Evolutionary conservation across 2,329 filamentous ascomycete species (phyloP).

Genomic region (Periconia macrospinosa): DNA sequence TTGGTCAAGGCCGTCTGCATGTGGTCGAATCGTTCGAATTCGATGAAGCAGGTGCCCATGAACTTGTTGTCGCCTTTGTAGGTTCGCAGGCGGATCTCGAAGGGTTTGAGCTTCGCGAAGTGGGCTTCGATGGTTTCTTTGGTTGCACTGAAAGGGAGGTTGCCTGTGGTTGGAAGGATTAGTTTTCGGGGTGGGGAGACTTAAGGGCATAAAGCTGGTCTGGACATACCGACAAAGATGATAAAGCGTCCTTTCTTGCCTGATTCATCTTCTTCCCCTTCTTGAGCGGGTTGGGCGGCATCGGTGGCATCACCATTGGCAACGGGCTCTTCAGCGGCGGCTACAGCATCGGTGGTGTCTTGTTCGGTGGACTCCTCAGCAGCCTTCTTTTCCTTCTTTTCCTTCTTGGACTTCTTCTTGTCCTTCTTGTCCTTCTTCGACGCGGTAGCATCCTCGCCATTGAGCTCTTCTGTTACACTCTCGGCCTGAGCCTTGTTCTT

Average conservation of each 20-base stretch:
- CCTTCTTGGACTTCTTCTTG: constrained; percentile 26
- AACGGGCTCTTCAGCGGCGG: constrained; percentile 18
- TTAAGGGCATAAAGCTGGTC: neutral
- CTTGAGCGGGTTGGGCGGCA: neutral
- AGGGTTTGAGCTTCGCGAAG: constrained; percentile 75
- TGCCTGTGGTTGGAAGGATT: constrained; percentile 57
- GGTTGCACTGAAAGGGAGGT: constrained; percentile 84
- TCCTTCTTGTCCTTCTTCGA: constrained; percentile 30
- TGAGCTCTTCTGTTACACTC: constrained; percentile 8
- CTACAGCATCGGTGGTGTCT: constrained; percentile 12
- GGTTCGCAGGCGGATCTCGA: constrained; percentile 60
- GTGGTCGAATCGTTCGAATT: constrained; percentile 82
- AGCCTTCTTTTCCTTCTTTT: constrained; percentile 19
- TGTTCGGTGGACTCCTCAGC: constrained; percentile 14
- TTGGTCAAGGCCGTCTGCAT: constrained; percentile 93
- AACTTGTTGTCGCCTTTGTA: constrained; percentile 42
- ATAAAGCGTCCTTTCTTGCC: constrained; percentile 66
- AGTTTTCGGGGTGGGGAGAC: neutral
- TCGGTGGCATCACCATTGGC: constrained; percentile 7
- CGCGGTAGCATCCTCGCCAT: constrained; percentile 11
- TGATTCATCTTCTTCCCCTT: constrained; percentile 18
- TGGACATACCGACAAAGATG: constrained; percentile 68
- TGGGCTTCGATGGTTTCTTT: constrained; percentile 69
- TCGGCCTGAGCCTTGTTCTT: constrained; percentile 18
- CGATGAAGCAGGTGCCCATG: constrained; percentile 62